Percentiles rank a stretch among this genome's conserved stretches.
Conservation (phyloP, 2,329 filamentous ascomycete species). For the Colletotrichum cereale region DNA sequence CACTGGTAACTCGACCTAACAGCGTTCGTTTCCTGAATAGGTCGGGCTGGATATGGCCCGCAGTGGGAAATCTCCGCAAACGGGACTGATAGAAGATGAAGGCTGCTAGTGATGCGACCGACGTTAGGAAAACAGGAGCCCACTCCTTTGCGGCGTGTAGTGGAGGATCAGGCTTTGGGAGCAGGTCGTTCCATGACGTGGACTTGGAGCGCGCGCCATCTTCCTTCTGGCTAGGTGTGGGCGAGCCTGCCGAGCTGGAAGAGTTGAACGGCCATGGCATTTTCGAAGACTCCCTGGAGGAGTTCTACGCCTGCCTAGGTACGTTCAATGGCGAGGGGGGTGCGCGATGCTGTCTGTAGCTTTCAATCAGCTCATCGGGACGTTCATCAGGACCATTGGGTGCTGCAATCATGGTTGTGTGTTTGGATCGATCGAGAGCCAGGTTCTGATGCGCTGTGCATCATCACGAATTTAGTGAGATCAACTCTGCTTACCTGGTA, state of each 20-base stretch:
- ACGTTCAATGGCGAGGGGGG: neutral
- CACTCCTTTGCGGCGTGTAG: conserved; percentile 65
- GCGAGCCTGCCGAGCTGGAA: conserved; percentile 21
- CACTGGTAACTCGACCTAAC: conserved; percentile 89
- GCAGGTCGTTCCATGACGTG: conserved; percentile 38
- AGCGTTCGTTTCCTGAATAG: conserved; percentile 82
- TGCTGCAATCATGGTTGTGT: neutral
- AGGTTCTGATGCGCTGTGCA: neutral
- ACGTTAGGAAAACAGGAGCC: conserved; percentile 59
- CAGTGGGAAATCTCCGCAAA: conserved; percentile 85
- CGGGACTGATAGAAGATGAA: conserved; percentile 78
- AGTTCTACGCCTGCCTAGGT: conserved; percentile 22
- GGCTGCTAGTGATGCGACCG: conserved; percentile 65
- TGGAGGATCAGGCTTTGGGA: conserved; percentile 47
- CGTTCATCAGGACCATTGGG: neutral
- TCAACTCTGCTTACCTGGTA: conserved; percentile 16
- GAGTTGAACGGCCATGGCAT: conserved; percentile 50
- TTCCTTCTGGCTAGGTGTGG: conserved; percentile 21
- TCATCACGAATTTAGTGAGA: neutral
- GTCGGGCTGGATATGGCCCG: conserved; percentile 78
- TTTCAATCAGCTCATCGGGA: conserved; percentile 18
- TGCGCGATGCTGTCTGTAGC: conserved; percentile 4
- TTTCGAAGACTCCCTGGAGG: conserved; percentile 38
- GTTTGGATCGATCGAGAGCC: neutral
- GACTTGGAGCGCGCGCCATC: conserved; percentile 46